Base-by-base conservation (phyloP, 805 yeast species). In the Lipomyces orientalis region DNA sequence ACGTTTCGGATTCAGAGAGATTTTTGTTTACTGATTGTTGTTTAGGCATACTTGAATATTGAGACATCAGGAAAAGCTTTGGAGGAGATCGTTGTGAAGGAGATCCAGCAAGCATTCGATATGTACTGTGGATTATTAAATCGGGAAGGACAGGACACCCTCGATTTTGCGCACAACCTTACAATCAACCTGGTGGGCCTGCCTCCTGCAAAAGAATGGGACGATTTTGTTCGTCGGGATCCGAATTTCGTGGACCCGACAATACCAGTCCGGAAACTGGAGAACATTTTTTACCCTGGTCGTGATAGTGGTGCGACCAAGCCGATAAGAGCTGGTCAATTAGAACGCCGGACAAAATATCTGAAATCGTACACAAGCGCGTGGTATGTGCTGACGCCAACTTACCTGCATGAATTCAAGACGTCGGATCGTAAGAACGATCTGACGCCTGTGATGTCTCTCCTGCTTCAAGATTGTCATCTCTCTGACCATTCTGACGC, bases 321-420 rank as follows among this genome's bases (percentile, higher is more conserved):
- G 62, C 88, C 86, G 71, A 84, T 93, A 51, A 86, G 91, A 63
- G 86, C 92, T 12, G 97, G 98, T 1, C 86, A 83, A 71, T 82
- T 94, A 70, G 98, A 95, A 78, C 86, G 97, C 78, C 85, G 97
- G 74, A 91, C 98, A 6, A 94, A 94, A 82, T 93, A 87, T 77
- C 82, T 95, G 71, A 93, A 93, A 81, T 89, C 94, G n/a, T 95
- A 93, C 79, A 87, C 97, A 3, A 85, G 88, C 70, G 97, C 95
- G 2, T 95, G 90, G 87, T 95, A 92, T 76, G 97, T 94, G 22
- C 82, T 94, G 72, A 93, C 99, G 2, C 90, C 97, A 39, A 88
- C 88, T 65, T 93, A 87, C 75, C 81, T 94, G 64, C 98, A 95
- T 77, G 99, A 94, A 80, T 91, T 94, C 80, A 93, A 93, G 80